These are phyloP conservation scores for Bocquillonia castaneifolia DNA, from an alignment of 441 rosid species.

Conservation along the genomic window DNA sequence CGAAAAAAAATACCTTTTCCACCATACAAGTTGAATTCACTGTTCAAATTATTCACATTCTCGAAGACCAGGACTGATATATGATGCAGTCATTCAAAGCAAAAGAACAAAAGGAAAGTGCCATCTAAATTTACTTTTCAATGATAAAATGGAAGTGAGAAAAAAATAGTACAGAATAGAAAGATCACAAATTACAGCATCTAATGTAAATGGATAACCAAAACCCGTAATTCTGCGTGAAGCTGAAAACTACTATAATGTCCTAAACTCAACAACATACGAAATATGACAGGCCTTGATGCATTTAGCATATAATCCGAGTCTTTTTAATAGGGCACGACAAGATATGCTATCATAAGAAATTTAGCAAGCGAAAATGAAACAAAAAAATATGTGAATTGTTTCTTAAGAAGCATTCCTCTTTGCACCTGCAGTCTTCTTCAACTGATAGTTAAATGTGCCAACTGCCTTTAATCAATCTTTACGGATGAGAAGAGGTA, in stretches of 20 bases:
- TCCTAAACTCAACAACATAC: constrained; percentile 23
- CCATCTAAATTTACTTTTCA: constrained; percentile 11
- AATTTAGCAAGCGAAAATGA: constrained; percentile 13
- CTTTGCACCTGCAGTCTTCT: constrained; percentile 24
- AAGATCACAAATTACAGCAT: constrained; percentile 21
- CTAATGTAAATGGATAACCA: constrained; percentile 14
- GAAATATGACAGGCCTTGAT: constrained; percentile 21
- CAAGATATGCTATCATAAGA: constrained; percentile 24
- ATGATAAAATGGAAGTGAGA: constrained; percentile 8
- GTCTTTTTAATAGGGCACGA: constrained; percentile 26
- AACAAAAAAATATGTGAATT: constrained; percentile 12
- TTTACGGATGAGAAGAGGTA: constrained; percentile 95
- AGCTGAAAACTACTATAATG: constrained; percentile 25
- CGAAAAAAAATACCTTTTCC: too few relatives aligned
- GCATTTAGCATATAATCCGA: constrained; percentile 17
- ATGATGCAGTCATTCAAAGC: too few relatives aligned
- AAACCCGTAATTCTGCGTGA: constrained; percentile 9
- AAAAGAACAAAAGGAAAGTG: too few relatives aligned
- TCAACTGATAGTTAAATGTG: background rate
- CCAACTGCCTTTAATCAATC: constrained; percentile 51
- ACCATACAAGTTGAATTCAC: too few relatives aligned
- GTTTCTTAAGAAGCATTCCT: constrained; percentile 23
- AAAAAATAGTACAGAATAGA: constrained; percentile 13
- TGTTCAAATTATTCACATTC: too few relatives aligned
- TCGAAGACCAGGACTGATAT: too few relatives aligned